Conservation (phyloP, 345 rosid species). For the Streptanthus diversifolius region DNA sequence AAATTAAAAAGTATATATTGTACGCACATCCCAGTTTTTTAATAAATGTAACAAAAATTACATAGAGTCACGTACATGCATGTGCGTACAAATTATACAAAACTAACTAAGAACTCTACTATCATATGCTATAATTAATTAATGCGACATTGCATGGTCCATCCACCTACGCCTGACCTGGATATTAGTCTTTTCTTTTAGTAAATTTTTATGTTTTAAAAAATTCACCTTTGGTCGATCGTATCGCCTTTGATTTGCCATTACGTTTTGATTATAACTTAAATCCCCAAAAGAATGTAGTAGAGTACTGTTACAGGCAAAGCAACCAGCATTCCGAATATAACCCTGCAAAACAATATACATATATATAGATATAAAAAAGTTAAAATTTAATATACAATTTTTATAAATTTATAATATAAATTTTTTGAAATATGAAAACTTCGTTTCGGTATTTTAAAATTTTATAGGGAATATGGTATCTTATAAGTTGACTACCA, state of each 20-base stretch:
- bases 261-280: conserved; percentile 10
- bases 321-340: conserved; percentile 48
- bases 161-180: conserved; percentile 37
- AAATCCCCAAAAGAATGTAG: conserved; percentile 41
- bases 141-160: conserved; percentile 35
- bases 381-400: background rate
- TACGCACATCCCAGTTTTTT: conserved; percentile 33
- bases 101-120: conserved; percentile 18
- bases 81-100: conserved; percentile 35
- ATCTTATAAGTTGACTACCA: too few species aligned
- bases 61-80: conserved; percentile 37
- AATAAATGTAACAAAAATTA: conserved; percentile 30
- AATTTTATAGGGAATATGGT: too few species aligned
- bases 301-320: conserved; percentile 49
- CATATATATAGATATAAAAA: background rate
- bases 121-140: conserved; percentile 25
- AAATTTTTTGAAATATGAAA: too few species aligned
- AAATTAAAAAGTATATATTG: background rate
- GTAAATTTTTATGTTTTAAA: background rate
- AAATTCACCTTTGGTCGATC: conserved; percentile 6
- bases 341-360: conserved; percentile 37
- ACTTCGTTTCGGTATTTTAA: background rate
- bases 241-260: conserved; percentile 18
- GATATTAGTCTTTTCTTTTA: conserved; percentile 1
- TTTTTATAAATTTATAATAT: too few species aligned